Conservation (phyloP, 1,139 yeast species). For the Pichia sp. region DNA sequence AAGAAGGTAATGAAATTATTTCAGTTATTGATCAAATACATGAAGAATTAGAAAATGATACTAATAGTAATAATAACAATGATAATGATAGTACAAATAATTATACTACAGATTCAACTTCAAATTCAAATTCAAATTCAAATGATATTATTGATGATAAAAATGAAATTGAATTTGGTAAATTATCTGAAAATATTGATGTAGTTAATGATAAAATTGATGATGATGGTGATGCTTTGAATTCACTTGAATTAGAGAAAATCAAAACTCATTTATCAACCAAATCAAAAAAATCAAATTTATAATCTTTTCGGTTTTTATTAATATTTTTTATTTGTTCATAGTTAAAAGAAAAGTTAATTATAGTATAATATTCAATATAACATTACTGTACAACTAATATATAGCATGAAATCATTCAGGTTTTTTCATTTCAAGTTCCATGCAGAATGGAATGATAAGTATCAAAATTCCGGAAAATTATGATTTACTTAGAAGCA, state of each 20-base stretch:
- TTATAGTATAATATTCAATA: no score
- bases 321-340: background rate
- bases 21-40: background rate
- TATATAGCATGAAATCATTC: no score
- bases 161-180: background rate
- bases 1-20: background rate
- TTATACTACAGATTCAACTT: background rate
- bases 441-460: no score
- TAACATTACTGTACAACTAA: no score
- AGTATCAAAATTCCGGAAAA: no score
- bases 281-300: background rate
- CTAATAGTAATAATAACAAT: background rate
- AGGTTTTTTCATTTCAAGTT: no score
- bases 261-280: background rate
- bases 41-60: background rate
- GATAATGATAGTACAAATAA: background rate
- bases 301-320: no score
- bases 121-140: no score
- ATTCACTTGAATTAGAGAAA: background rate
- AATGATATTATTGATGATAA: constrained; percentile 2
- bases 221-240: background rate
- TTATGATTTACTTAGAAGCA: no score
- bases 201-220: background rate
- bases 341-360: no score
- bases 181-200: background rate